Base-by-base conservation (phyloP, 192 early-diverging fungal species). In the Coemansia sp. region DNA sequence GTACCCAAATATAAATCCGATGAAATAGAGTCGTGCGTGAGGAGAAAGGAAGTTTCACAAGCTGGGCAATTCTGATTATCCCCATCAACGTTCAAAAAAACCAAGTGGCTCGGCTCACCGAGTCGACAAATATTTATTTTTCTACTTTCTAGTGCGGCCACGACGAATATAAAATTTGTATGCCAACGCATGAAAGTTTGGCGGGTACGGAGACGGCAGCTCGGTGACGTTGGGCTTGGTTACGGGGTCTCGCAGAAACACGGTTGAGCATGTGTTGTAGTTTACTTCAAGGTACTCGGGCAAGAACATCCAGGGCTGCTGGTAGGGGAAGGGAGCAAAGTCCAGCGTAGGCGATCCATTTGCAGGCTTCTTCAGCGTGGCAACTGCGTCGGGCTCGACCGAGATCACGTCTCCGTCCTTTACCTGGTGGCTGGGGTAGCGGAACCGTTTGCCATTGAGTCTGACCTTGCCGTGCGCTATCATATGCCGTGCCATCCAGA, bases 211-310 rank as follows among this genome's bases (percentile, higher is more conserved):
- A 46, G 92, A 93, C 33, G 96, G 96, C 28, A 98, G 81, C 81
- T 98, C 96, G 51, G 88, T 88, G 36, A 79, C 65, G 57, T 84
- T 82, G 12, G 94, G 91, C 61, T 90, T 84, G 18, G 90, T 90
- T 42, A 95, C 83, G 12, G 96, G 96, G 21, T 88, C 77, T 50
- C 94, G 88, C 42, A 98, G 72, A 63, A 93, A 93, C 42, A 94
- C 85, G 1, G 84, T 80, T 28, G 89, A 90, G 84, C 93, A 94
- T 6, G 88, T 93, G 68, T 89, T 88, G 80, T 94, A 98, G 80
- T 93, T 88, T 46, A 98, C 94, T 79, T 98, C 96, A 21, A 98
- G 87, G 70, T 98, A 98, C 47, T 92, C 86, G 7, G 96, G 96
- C 15, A 94, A 83, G 67, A 96, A 98, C 85, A 98, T 87, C 83